These are phyloP conservation scores for Oemleria cerasiformis DNA, from an alignment of 306 rosid species.

Conservation along the genomic window DNA sequence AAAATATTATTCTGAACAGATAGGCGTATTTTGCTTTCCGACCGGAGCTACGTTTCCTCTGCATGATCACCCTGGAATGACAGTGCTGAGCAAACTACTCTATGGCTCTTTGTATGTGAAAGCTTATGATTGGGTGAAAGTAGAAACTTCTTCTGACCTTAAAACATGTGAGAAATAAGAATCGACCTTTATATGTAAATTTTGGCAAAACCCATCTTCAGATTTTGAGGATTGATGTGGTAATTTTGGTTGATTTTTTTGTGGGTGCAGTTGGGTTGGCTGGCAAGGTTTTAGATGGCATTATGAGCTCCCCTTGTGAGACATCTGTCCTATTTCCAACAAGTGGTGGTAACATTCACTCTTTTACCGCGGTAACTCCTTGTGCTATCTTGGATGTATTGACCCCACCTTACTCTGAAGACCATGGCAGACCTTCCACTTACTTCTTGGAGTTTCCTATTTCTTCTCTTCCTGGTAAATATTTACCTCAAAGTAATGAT, in stretches of 20 bases:
- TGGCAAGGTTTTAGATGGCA: conserved; percentile 38
- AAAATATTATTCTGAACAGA: conserved; percentile 26
- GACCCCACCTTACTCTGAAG: conserved; percentile 60
- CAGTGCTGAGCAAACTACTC: conserved; percentile 63
- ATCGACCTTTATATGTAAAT: background rate
- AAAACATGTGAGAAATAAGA: conserved; percentile 40
- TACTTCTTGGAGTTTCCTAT: conserved; percentile 49
- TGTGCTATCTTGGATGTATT: conserved; percentile 65
- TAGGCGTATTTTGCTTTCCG: conserved; percentile 64
- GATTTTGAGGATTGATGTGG: background rate
- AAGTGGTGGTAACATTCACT: conserved; percentile 71
- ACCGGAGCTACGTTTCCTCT: conserved; percentile 54
- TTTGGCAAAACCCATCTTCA: background rate
- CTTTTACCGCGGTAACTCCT: conserved; percentile 50
- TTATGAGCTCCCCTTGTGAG: conserved; percentile 44
- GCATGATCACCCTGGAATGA: conserved; percentile 72
- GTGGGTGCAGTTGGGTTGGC: conserved; percentile 52
- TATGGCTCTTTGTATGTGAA: conserved; percentile 47
- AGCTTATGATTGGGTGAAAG: conserved; percentile 62
- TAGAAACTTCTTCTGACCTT: conserved; percentile 11
- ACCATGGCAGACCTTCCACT: conserved; percentile 57
- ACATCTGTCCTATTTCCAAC: conserved; percentile 47
- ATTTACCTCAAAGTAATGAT: background rate
- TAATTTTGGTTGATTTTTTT: background rate
- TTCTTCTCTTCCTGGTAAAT: conserved; percentile 48